Percentiles rank a stretch among this genome's conserved stretches.
These are phyloP conservation scores for Nidularia pulvinata DNA, from an alignment of 768 basidiomycete genomes.

Conservation along the genomic window DNA sequence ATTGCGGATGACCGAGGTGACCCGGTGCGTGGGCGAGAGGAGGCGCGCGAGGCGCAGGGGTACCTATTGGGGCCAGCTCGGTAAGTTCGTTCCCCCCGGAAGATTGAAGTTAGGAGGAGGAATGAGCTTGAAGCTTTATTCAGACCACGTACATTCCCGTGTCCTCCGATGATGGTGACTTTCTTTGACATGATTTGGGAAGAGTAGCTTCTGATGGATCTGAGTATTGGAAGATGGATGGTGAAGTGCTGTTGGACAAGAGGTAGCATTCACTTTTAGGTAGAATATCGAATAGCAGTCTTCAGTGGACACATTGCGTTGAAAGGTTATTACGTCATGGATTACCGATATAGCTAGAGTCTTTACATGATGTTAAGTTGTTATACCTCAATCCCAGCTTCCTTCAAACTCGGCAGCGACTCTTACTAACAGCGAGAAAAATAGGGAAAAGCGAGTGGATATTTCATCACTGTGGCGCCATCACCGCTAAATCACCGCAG, in stretches of 20 bases:
- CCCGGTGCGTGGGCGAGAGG: slow-evolving; percentile 38
- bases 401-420: no score
- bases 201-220: not conserved
- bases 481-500: not conserved
- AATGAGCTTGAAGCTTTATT: not conserved
- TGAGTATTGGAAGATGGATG: not conserved
- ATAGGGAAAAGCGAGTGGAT: no score
- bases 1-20: slow-evolving; percentile 58
- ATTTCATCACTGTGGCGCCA: no score
- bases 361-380: not conserved
- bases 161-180: slow-evolving; percentile 50
- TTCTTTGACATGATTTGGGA: slow-evolving; percentile 23
- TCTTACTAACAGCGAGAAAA: no score
- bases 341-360: not conserved
- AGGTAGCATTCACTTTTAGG: not conserved
- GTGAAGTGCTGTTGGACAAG: not conserved
- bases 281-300: not conserved
- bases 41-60: slow-evolving; percentile 49
- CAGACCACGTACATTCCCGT: slow-evolving; percentile 39
- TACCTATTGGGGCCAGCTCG: slow-evolving; percentile 22
- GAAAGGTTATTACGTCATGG: not conserved
- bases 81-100: not conserved
- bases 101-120: not conserved
- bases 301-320: not conserved
- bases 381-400: no score